Base-by-base conservation (phyloP, 768 basidiomycete species). In the Dioszegia hungarica region DNA sequence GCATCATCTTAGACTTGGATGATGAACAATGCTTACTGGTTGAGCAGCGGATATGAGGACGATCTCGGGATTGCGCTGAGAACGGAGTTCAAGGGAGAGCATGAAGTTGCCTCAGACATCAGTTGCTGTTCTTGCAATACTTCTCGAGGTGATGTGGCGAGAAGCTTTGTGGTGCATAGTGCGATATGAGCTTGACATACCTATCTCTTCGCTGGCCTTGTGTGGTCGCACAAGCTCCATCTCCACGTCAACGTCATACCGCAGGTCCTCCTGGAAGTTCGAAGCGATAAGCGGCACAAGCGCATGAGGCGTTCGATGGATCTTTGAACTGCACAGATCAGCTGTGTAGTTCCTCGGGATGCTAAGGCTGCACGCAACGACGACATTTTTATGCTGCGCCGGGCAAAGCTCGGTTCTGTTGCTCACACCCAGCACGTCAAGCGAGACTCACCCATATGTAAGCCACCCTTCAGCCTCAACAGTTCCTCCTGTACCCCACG, bases 401-500 rank as follows among this genome's bases (percentile, higher is more conserved):
- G n/a, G n/a, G n/a, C n/a, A n/a, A n/a, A n/a, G n/a, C n/a, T n/a
- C n/a, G n/a, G n/a, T n/a, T n/a, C n/a, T n/a, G n/a, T n/a, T n/a
- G n/a, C n/a, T n/a, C n/a, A n/a, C n/a, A n/a, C n/a, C n/a, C n/a
- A n/a, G n/a, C n/a, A n/a, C n/a, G n/a, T n/a, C n/a, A n/a, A n/a
- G n/a, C 4, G 36, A 34, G 41, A 59, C 69, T 54, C 38, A 72
- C 74, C 74, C 74, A 45, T 75, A 75, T 17, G 63, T 59, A 39
- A 75, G 54, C 74, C 74, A 75, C 17, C 70, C 74, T 51, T 75
- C 74, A 12, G 69, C 61, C 45, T 75, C 72, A 6, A 75, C 57
- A 3, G 54, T 37, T 2, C 66, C 63, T 2, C 65, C 71, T 14
- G 67, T 65, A 2, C 67, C 63, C 68, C 73, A 74, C 1, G 63